A percentile compares a stretch with the other conserved stretches of the same genome.
phyloP scores from a whole-genome alignment of 257 asterid genomes.

The Rubia yunnanensis region DNA sequence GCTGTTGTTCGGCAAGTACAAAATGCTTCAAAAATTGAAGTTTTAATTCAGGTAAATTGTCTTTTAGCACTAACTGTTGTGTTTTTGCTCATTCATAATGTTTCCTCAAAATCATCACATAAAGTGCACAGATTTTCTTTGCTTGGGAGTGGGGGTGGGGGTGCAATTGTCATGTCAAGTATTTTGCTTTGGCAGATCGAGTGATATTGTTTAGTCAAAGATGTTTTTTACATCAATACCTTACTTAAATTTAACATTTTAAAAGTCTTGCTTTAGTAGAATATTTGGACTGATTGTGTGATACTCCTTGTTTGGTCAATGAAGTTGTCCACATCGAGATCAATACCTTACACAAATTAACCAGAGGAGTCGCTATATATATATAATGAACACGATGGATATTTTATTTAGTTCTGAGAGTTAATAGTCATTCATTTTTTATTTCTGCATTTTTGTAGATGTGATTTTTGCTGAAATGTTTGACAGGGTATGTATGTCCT shows the following conservation, averaged over 20 bases:
- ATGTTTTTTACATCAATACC: neutral
- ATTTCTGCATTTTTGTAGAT: neutral
- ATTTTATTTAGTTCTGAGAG: neutral
- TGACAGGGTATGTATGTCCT: constrained; percentile 69
- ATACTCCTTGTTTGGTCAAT: neutral
- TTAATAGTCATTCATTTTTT: neutral
- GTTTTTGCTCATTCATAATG: neutral
- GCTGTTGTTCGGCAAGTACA: constrained; percentile 63
- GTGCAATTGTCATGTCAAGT: neutral
- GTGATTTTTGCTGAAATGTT: neutral
- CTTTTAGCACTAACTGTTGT: constrained; percentile 4
- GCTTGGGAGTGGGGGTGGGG: neutral
- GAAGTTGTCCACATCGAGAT: neutral
- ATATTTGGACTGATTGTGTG: neutral
- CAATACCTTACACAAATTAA: neutral
- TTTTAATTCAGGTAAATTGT: constrained; percentile 61
- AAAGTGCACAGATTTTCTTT: no score
- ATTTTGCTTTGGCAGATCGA: neutral
- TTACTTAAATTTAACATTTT: neutral
- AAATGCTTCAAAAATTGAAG: constrained; percentile 50
- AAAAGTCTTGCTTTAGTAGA: neutral
- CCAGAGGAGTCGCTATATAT: neutral
- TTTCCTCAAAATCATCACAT: neutral
- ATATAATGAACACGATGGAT: neutral
- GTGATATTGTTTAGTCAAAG: neutral